These are phyloP conservation scores for Dichotomocladium elegans DNA, from an alignment of 371 early-diverging fungal genomes.

Conservation along the genomic window DNA sequence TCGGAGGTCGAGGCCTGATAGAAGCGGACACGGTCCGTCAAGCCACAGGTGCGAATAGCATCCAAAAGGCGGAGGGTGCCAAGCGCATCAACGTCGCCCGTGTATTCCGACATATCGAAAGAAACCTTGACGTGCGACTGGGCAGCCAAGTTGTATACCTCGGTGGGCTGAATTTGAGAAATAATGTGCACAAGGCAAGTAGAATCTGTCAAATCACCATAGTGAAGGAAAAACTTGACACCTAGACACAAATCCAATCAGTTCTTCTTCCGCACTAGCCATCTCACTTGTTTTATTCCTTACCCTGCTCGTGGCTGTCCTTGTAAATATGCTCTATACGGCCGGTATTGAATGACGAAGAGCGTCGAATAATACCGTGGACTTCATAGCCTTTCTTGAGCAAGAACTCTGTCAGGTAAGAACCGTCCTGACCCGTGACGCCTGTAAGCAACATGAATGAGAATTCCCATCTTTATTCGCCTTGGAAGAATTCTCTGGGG, in stretches of 20 bases:
- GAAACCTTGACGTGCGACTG: slow-evolving; percentile 87
- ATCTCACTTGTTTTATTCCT: neutral
- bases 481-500: neutral
- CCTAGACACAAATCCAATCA: slow-evolving; percentile 22
- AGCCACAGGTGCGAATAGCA: slow-evolving; percentile 77
- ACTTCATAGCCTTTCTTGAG: slow-evolving; percentile 73
- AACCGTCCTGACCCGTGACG: slow-evolving; percentile 81
- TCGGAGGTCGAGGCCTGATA: slow-evolving; percentile 86
- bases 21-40: slow-evolving; percentile 69
- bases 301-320: slow-evolving; percentile 58
- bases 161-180: slow-evolving; percentile 73
- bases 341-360: slow-evolving; percentile 76
- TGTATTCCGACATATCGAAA: slow-evolving; percentile 89
- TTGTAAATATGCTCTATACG: slow-evolving; percentile 74
- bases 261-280: neutral
- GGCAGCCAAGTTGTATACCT: slow-evolving; percentile 77
- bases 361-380: slow-evolving; percentile 78
- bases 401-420: slow-evolving; percentile 71
- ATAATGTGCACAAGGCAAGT: slow-evolving; percentile 79
- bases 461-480: neutral
- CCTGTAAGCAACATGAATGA: slow-evolving; percentile 26
- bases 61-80: slow-evolving; percentile 81
- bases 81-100: slow-evolving; percentile 82
- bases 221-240: slow-evolving; percentile 77
- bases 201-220: slow-evolving; percentile 85